Evolutionary conservation across 2,329 filamentous ascomycete species (phyloP), one percentile per base, ranked within the genome.

Genomic region (Colletotrichum gloeosporioides): DNA sequence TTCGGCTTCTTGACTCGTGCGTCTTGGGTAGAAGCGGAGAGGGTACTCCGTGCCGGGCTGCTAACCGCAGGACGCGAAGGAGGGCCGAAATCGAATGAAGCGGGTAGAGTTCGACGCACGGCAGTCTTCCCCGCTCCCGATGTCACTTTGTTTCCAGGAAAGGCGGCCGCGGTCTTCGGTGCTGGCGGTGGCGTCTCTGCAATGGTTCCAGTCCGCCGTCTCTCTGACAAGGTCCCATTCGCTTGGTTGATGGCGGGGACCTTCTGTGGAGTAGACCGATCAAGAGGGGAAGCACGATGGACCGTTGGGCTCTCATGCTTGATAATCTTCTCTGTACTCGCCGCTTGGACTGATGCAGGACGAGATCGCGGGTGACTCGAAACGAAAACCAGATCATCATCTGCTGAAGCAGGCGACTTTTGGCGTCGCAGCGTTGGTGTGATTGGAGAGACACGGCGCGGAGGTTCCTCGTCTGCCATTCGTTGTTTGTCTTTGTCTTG

Each of bases 1-100:
- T 61, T 77, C 22, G 61, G 39, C 44, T 78, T 78, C 69, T 73
- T 76, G 27, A 76, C 62, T 18, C 77, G 71, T 66, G 62, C 68
- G 8, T 27, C 72, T 25, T 69, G 68, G 5, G 71, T 75, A 39
- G 73, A 71, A 7, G 36, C 55, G 13, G 34, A 57, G 16, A 67
- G n/a, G 29, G 62, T n/a, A 44, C 53, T 63, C 16, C 22, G 16
- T 34, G 63, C 36, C 18, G 73, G 27, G 15, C 63, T 49, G 31
- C 63, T 55, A 13, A 64, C 31, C 44, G 55, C 18, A 8, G 69
- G 65, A 29, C 59, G 49, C 6, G 69, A 63, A 25, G 69, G 39
- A 31, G 73, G 39, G n/a, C 55, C 32, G 8, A 44, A 55, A 10
- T 55, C 32, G 57, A 76, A 62, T 6, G 67, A 64, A 34, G 53